Conservation (phyloP, 2,329 filamentous ascomycete species). For the Aspergillus puulaauensis region DNA sequence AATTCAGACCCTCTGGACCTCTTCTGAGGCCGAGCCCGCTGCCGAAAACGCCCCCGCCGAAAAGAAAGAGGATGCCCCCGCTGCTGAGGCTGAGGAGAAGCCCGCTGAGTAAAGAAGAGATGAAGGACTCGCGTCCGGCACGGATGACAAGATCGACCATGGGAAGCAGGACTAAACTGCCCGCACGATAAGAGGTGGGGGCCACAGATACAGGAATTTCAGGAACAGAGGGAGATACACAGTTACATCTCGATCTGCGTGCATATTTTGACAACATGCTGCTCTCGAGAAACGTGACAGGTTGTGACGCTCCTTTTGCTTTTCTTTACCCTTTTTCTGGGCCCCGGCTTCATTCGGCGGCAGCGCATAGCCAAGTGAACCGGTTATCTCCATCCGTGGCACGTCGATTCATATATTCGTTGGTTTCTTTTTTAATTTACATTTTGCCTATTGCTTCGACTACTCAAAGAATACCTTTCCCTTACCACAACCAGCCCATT, state of each 20-base stretch:
- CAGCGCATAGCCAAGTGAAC: slow-evolving; percentile 13
- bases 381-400: slow-evolving; percentile 15
- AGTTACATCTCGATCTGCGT: neutral
- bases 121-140: slow-evolving; percentile 32
- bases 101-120: slow-evolving; percentile 44
- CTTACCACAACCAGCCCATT: slow-evolving; percentile 18
- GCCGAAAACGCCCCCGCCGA: slow-evolving; percentile 48
- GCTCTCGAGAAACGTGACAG: neutral
- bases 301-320: neutral
- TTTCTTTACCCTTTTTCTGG: neutral
- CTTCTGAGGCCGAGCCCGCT: slow-evolving; percentile 89
- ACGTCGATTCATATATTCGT: slow-evolving; percentile 21
- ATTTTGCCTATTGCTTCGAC: slow-evolving; percentile 26
- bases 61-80: slow-evolving; percentile 45
- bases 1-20: slow-evolving; percentile 92
- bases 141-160: slow-evolving; percentile 6
- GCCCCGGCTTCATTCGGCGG: slow-evolving; percentile 5
- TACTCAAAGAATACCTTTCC: slow-evolving; percentile 30
- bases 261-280: neutral
- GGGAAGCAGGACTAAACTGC: slow-evolving; percentile 12
- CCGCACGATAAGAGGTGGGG: slow-evolving; percentile 10
- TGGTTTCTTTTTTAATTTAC: slow-evolving; percentile 20
- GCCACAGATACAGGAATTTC: neutral
- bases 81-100: slow-evolving; percentile 45
- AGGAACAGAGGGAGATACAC: slow-evolving; percentile 6